Evolutionary conservation across 257 asterid species (phyloP).

Genomic region (Solanum chmielewskii): DNA sequence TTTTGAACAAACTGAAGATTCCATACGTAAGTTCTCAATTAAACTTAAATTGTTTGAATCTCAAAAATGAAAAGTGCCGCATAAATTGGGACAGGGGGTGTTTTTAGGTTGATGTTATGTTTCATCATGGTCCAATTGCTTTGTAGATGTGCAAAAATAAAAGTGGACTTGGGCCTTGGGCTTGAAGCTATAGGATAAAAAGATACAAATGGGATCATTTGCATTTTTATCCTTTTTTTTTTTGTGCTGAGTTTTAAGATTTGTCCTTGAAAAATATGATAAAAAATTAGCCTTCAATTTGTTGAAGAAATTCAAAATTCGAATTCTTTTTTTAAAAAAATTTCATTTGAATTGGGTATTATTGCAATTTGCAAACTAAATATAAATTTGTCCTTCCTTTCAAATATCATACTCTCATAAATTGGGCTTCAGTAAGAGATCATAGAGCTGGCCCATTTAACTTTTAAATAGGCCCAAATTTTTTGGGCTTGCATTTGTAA

Average conservation of each 20-base stretch:
- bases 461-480: not conserved
- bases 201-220: not conserved
- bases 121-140: not conserved
- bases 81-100: too few species aligned
- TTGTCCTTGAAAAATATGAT: not conserved
- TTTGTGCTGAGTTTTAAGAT: not conserved
- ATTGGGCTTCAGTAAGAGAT: not conserved
- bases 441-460: not conserved
- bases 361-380: not conserved
- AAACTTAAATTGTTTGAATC: too few species aligned
- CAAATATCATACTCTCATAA: not conserved
- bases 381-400: not conserved
- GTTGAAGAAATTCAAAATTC: not conserved
- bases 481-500: not conserved
- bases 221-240: not conserved
- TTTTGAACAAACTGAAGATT: too few species aligned
- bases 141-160: not conserved
- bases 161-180: not conserved
- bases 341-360: not conserved
- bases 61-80: too few species aligned
- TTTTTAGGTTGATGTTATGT: not conserved
- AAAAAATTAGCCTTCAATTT: too few species aligned
- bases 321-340: not conserved
- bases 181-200: not conserved
- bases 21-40: too few species aligned